A percentile compares a stretch with the other conserved stretches of the same genome.
phyloP scores from a whole-genome alignment of 495 filamentous ascomycete genomes.

The Bacidia rubella region DNA sequence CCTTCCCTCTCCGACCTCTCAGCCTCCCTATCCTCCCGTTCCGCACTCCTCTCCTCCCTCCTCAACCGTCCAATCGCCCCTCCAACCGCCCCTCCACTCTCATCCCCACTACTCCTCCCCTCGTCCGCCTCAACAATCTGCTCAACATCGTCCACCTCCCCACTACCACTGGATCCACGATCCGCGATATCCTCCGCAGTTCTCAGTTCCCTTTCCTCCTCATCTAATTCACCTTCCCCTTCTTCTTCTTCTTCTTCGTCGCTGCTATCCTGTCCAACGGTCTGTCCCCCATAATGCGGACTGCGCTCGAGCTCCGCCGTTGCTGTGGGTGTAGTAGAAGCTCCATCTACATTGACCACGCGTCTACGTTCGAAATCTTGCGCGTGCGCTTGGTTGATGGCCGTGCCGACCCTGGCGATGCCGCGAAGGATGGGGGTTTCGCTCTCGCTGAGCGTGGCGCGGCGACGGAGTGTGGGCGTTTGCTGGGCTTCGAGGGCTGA shows the following conservation, averaged over 20 bases:
- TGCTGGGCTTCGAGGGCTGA: conserved; percentile 14
- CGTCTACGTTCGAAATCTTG: conserved; percentile 77
- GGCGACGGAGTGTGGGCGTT: conserved; percentile 14
- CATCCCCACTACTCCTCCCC: conserved; percentile 8
- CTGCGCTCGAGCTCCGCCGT: conserved; percentile 1
- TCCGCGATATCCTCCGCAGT: conserved; percentile 12
- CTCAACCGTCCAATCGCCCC: neutral
- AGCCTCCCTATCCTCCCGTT: conserved; percentile 16
- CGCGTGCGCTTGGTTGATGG: conserved; percentile 62
- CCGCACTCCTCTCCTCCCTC: neutral
- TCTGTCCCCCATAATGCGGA: conserved; percentile 11
- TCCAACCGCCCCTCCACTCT: neutral
- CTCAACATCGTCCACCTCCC: neutral
- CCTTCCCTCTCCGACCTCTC: conserved; percentile 5
- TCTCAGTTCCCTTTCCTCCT: too few relatives aligned
- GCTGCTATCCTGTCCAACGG: conserved; percentile 7
- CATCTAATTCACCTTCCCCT: conserved; percentile 12
- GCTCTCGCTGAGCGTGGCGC: conserved; percentile 10
- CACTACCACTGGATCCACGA: too few relatives aligned
- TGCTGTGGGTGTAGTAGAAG: conserved; percentile 22
- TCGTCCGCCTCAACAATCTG: conserved; percentile 1
- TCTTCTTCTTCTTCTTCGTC: conserved; percentile 24
- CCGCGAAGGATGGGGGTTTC: conserved; percentile 17
- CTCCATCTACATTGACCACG: conserved; percentile 13
- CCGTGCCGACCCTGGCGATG: conserved; percentile 39